Evolutionary conservation across 2,329 filamentous ascomycete genomes (phyloP), one percentile per base, ranked within the genome.

Genomic region (Penicillium sp.): DNA sequence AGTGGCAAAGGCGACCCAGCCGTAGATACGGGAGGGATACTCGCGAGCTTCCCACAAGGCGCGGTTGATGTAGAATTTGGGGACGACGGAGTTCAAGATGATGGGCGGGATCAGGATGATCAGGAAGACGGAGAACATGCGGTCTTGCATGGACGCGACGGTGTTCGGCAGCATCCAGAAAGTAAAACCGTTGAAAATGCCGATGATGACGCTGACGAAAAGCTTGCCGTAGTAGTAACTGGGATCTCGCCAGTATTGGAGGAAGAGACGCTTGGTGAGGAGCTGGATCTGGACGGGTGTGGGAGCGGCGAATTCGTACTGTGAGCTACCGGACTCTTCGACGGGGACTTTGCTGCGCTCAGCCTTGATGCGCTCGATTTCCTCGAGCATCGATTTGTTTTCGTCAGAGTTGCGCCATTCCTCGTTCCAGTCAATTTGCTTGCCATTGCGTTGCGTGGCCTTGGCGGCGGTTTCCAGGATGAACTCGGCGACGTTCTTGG

Each of bases 181-280:
- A 4, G 89, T 91, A 76, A 91, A 92, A 22, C 88, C 89, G 75
- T 91, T 91, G 81, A 92, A 91, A 72, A 92, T 86, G 16, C 88
- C 89, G 46, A 90, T 81, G 60, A 91, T 83, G 58, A 91, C 84
- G 4, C 86, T 82, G 36, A 87, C 83, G 74, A 92, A 92, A 27
- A 94, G 77, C 70, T 91, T 92, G 59, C 88, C 87, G 73, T 92
- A 92, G 56, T 91, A 79, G 73, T 93, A 94, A 1, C 85, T 87
- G 0, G 89, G 87, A 61, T 91, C 87, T 14, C 90, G 83, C 89
- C 89, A 92, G 77, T 92, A 88, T 65, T 91, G 85, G 4, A 79
- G 78, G 74, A 92, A 92, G 51, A 89, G 83, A 22, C 90, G 84
- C 71, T 87, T 87, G 3, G 87, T 90, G 19, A 93, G 81, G 69